Conservation (phyloP, 441 rosid species). For the Adansonia madagascariensis region DNA sequence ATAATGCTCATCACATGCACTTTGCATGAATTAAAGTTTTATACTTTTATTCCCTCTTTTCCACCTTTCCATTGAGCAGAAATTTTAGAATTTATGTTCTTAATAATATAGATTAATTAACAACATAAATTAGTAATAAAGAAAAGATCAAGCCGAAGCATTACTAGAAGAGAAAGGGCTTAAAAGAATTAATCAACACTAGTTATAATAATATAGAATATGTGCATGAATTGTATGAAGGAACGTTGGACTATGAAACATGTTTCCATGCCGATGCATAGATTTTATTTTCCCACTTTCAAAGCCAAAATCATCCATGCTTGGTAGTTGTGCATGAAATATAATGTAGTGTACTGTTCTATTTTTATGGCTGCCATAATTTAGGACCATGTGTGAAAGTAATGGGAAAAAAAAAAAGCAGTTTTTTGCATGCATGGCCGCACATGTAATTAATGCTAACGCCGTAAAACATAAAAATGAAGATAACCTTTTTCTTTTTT, state of each 20-base stretch:
- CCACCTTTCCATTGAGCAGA: not conserved
- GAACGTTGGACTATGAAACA: not conserved
- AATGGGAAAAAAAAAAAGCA: no score
- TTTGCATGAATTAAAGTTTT: not conserved
- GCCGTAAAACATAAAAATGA: no score
- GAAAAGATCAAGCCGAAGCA: not conserved
- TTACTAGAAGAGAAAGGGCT: not conserved
- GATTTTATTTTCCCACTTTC: not conserved
- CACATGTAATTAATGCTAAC: no score
- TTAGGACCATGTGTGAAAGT: no score
- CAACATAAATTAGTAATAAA: not conserved
- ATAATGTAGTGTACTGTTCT: not conserved
- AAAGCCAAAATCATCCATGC: not conserved
- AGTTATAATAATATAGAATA: not conserved
- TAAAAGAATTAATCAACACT: not conserved
- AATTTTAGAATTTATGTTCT: not conserved
- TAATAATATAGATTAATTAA: not conserved
- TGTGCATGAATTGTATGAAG: not conserved
- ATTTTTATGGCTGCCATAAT: not conserved
- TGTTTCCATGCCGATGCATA: not conserved
- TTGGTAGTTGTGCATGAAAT: not conserved
- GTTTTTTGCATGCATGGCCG: no score
- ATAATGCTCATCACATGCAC: not conserved
- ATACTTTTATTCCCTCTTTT: not conserved
- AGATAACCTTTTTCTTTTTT: no score